Evolutionary conservation across 108 stramenopile genomes (phyloP), one percentile per base, ranked within the genome.

Genomic region (Pseudonitzschia pungens): DNA sequence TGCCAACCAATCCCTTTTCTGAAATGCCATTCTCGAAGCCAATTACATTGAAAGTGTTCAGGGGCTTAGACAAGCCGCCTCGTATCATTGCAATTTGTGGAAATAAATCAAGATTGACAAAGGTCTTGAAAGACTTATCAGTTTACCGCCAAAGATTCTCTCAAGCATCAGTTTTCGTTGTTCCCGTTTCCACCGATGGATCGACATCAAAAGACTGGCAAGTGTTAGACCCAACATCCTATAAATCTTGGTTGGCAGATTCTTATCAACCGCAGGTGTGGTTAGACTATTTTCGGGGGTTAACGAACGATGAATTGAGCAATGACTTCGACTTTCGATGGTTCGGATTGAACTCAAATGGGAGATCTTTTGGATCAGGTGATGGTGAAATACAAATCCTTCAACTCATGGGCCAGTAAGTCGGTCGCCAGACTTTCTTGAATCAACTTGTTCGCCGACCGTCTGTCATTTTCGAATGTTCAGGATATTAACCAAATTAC

Each of bases 271-370:
- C 71, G 56, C 57, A 69, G 58, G 66, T 58, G 45, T 93, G 89
- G 89, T 26, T 73, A 18, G 60, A 73, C 11, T 93, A 93, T 70
- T 90, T 93, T 74, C 73, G 77, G 32, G 78, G 71, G 10, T 57
- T 85, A 44, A 41, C 71, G 29, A 48, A 27, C 28, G 77, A 77
- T 3, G 63, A 59, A 40, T 21, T 32, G 8, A 65, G 15, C 12
- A 28, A 40, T 14, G 60, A 62, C 33, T 40, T 40, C 20, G 60
- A 40, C 29, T 80, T 93, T 65, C 81, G 80, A 28, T 93, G 92
- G 92, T 93, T 93, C 77, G 92, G 87, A 29, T 81, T 93, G 48
- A 89, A 83, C 56, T 83, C 84, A 41, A 84, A 78, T 28, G 92
- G 92, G 33, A 52, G 88, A 69, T 87, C 88, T 1, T 87, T 90